Evolutionary conservation across 2,329 filamentous ascomycete genomes (phyloP).

Genomic region (Ascochyta lentis): DNA sequence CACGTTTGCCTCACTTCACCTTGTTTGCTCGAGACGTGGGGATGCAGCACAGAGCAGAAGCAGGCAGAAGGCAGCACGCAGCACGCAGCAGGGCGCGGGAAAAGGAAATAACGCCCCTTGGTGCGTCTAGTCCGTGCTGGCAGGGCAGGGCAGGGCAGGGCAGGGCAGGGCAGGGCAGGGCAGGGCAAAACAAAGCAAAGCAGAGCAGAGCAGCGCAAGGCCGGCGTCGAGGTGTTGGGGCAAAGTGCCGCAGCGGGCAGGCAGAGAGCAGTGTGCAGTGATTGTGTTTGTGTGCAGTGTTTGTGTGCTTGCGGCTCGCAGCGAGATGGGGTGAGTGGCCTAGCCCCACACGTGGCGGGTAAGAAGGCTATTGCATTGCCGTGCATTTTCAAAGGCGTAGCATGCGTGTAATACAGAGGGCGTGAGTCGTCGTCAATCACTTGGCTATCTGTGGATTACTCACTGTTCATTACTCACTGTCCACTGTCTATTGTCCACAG

Average conservation of each 20-base stretch:
- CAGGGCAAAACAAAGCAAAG: no score
- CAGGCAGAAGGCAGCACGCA: neutral
- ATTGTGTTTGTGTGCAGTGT: neutral
- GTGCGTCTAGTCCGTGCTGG: constrained; percentile 14
- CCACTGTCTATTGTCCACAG: no score
- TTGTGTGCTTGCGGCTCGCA: constrained; percentile 7
- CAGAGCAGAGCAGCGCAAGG: no score
- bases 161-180: no score
- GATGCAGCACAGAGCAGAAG: neutral
- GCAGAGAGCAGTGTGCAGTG: no score
- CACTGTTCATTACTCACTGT: no score
- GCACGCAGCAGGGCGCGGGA: neutral
- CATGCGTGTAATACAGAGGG: no score
- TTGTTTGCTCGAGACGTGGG: constrained; percentile 22
- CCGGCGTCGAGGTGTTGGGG: constrained; percentile 22
- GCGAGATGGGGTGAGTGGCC: neutral
- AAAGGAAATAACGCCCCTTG: constrained; percentile 5
- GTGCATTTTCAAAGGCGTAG: no score
- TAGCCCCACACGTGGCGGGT: no score
- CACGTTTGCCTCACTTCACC: constrained; percentile 14
- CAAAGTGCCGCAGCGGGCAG: constrained; percentile 13
- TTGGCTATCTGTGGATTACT: no score
- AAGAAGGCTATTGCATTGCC: no score
- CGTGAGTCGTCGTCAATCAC: no score
- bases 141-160: neutral